These are phyloP conservation scores for Teratosphaeria zuluensis DNA, from an alignment of 2,329 filamentous ascomycete species.

Conservation along the genomic window DNA sequence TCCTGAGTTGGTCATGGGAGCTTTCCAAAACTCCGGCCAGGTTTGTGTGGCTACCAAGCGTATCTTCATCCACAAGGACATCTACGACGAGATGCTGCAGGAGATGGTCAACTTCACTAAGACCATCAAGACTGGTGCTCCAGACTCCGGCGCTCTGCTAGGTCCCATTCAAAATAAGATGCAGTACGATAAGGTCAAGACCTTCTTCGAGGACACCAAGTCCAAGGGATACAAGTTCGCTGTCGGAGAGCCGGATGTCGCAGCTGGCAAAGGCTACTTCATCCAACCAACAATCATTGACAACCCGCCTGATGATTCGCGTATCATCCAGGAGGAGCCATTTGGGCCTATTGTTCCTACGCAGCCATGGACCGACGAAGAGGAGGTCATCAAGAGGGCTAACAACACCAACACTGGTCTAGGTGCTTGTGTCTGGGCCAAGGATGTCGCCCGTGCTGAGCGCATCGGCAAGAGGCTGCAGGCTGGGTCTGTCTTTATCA, in stretches of 20 bases:
- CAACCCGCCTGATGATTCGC: conserved; percentile 31
- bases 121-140: conserved; percentile 34
- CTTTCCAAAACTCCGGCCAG: conserved; percentile 51
- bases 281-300: conserved; percentile 38
- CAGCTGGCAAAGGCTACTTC: conserved; percentile 31
- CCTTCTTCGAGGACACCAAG: conserved; percentile 30
- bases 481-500: conserved; percentile 49
- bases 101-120: conserved; percentile 38
- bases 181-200: conserved; percentile 41
- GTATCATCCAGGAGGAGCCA: conserved; percentile 40
- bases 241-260: conserved; percentile 43
- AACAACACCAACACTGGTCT: conserved; percentile 44
- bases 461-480: conserved; percentile 39
- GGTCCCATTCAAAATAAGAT: conserved; percentile 52
- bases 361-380: conserved; percentile 36
- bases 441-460: conserved; percentile 40
- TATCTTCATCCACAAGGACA: conserved; percentile 48
- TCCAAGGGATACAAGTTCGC: conserved; percentile 41
- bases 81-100: conserved; percentile 41
- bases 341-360: conserved; percentile 43
- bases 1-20: conserved; percentile 40
- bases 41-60: conserved; percentile 46
- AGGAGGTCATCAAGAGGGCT: conserved; percentile 38
- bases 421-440: conserved; percentile 45
- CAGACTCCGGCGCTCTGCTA: conserved; percentile 37